Conservation (phyloP, 2,329 filamentous ascomycete species). For the Paradendryphiella salina region DNA sequence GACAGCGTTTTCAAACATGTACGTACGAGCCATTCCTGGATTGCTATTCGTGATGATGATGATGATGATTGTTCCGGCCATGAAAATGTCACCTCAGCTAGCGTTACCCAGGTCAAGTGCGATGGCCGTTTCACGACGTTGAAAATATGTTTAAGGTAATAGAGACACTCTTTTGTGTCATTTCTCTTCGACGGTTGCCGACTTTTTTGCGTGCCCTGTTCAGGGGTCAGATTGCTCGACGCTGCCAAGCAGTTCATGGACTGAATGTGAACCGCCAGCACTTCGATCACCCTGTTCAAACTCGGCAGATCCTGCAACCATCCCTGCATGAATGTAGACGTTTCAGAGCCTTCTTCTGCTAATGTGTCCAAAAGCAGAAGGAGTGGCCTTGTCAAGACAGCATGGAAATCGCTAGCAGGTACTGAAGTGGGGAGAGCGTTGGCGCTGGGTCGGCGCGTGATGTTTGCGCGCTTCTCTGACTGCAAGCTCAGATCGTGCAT, state of each 20-base stretch:
- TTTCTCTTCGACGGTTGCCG: constrained; percentile 47
- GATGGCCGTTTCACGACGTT: constrained; percentile 71
- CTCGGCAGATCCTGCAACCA: constrained; percentile 72
- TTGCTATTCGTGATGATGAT: constrained; percentile 51
- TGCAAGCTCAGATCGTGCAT: constrained; percentile 48
- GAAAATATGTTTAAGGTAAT: constrained; percentile 74
- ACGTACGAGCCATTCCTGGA: constrained; percentile 70
- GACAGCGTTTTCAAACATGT: constrained; percentile 67
- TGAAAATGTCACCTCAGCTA: constrained; percentile 65
- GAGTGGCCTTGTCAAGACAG: constrained; percentile 78
- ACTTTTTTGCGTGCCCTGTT: constrained; percentile 1
- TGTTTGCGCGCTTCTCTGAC: constrained; percentile 39
- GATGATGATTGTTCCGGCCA: constrained; percentile 54
- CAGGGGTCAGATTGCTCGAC: constrained; percentile 24
- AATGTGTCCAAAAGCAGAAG: constrained; percentile 81
- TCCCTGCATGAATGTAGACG: constrained; percentile 74
- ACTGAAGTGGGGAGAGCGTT: constrained; percentile 33
- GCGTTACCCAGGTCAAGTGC: constrained; percentile 69
- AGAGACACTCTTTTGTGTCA: constrained; percentile 75
- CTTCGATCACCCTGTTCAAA: constrained; percentile 53
- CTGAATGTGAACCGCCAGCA: constrained; percentile 40
- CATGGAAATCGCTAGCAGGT: constrained; percentile 62
- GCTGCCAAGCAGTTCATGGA: constrained; percentile 34
- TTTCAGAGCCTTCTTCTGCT: constrained; percentile 69
- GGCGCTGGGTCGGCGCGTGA: constrained; percentile 37